A percentile compares a stretch with the other conserved stretches of the same genome.
Conservation (phyloP, 208 protist species). For the Vickermania spadyakhi region DNA sequence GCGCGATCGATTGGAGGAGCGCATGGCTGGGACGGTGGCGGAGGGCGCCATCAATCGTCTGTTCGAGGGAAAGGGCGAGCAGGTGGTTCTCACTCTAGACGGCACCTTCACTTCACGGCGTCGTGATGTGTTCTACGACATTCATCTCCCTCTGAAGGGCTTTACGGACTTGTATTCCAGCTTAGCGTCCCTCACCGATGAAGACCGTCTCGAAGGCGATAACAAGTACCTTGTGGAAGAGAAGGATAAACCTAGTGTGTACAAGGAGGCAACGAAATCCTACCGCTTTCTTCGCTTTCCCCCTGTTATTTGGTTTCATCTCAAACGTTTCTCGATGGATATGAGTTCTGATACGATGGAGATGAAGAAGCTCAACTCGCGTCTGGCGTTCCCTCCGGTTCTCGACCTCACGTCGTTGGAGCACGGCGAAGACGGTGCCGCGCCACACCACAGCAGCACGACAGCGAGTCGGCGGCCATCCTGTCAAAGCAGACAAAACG, state of each 20-base stretch:
- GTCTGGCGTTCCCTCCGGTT: slow-evolving; percentile 66
- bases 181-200: slow-evolving; percentile 51
- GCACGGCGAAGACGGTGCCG: slow-evolving; percentile 13
- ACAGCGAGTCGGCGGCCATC: not conserved
- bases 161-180: slow-evolving; percentile 55
- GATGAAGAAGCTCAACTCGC: slow-evolving; percentile 76
- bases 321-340: slow-evolving; percentile 91
- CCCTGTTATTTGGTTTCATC: slow-evolving; percentile 79
- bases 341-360: slow-evolving; percentile 62
- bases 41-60: slow-evolving; percentile 79
- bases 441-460: slow-evolving; percentile 4
- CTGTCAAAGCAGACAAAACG: too few species aligned
- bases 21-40: slow-evolving; percentile 83
- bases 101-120: slow-evolving; percentile 51
- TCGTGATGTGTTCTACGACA: slow-evolving; percentile 84
- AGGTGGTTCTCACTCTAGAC: slow-evolving; percentile 81
- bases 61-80: slow-evolving; percentile 70
- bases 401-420: slow-evolving; percentile 58
- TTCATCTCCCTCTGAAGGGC: slow-evolving; percentile 73
- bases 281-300: slow-evolving; percentile 76
- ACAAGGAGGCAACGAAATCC: slow-evolving; percentile 83
- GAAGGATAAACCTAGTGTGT: slow-evolving; percentile 54
- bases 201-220: slow-evolving; percentile 80
- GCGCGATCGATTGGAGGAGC: slow-evolving; percentile 79
- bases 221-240: slow-evolving; percentile 89